Conservation (phyloP, 1,139 yeast species). For the Geotrichum phurueaensis region DNA sequence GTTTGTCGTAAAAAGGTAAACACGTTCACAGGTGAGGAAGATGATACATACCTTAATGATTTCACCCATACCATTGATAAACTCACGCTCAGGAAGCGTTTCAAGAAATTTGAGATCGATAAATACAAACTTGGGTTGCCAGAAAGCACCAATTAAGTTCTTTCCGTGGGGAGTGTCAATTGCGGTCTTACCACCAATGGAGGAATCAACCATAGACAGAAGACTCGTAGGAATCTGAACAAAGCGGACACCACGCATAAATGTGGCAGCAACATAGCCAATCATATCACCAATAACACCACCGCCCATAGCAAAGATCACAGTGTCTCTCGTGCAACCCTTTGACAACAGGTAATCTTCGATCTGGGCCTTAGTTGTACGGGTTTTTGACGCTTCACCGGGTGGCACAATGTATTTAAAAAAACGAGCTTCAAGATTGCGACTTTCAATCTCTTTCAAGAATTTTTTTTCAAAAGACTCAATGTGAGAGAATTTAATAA, state of each 20-base stretch:
- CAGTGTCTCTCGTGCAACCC: slow-evolving; percentile 95
- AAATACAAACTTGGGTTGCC: slow-evolving; percentile 89
- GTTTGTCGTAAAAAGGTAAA: background rate
- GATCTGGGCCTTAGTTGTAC: slow-evolving; percentile 85
- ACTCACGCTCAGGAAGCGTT: slow-evolving; percentile 86
- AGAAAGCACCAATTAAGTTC: slow-evolving; percentile 93
- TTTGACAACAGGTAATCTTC: slow-evolving; percentile 82
- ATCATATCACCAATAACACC: slow-evolving; percentile 99
- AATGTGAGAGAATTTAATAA: slow-evolving; percentile 62
- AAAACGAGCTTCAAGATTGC: slow-evolving; percentile 48
- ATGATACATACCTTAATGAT: slow-evolving; percentile 55
- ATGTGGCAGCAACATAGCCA: slow-evolving; percentile 97
- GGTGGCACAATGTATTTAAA: slow-evolving; percentile 76
- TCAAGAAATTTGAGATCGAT: slow-evolving; percentile 84
- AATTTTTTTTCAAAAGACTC: slow-evolving; percentile 38
- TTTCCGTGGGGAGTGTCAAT: slow-evolving; percentile 97
- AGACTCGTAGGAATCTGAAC: slow-evolving; percentile 92
- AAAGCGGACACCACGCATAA: slow-evolving; percentile 96
- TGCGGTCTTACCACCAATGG: slow-evolving; percentile 98
- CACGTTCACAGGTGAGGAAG: background rate
- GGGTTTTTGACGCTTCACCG: slow-evolving; percentile 86
- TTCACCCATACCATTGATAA: slow-evolving; percentile 98
- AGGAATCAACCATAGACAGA: slow-evolving; percentile 95
- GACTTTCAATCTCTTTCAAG: slow-evolving; percentile 31
- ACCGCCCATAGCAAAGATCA: slow-evolving; percentile 93